Base-by-base conservation (phyloP, 2,329 filamentous ascomycete species). In the Aspergillus candidus region DNA sequence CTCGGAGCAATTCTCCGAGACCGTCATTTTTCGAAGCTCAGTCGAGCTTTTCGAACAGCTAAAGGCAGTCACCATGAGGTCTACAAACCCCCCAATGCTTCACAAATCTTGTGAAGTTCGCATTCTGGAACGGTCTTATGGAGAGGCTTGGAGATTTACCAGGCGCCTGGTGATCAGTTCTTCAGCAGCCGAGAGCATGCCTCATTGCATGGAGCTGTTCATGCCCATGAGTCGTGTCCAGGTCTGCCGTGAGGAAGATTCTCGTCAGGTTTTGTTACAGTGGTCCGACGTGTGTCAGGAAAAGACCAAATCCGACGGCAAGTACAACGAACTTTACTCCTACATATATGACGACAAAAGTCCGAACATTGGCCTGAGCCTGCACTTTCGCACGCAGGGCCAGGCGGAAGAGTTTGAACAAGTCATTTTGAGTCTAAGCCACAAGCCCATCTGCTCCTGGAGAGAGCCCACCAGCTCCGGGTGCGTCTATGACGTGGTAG, bases 271-370 rank as follows among this genome's bases (percentile, higher is more conserved):
- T 2, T 49, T 58, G 10, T 40, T 61, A 3, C 58, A 57, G 49
- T 64, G 61, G 61, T 64, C 61, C 3, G 58, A 63, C 39, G 60
- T 58, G 13, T 52, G 51, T 13, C 61, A 64, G 36, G 55, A 57
- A 34, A 42, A 50, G 32, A 53, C 54, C 13, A 57, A 56, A 35
- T 61, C 59, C 1, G 61, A 63, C 22, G 60, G 59, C 11, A 63
- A 50, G 27, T 62, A 63, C 36, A 55, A 62, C 31, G 46, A 50
- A 4, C 38, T 63, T 10, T 54, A 55, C 32, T 59, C 54, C 2
- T 61, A 63, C 30, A 45, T 61, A 1, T 63, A 65, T 42, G 59
- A 65, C 31, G 49, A 50, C 11, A 61, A 46, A 12, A 56, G 50
- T 3, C 61, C 60, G 12, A 63, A 65, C 31, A 52, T 63, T 8